Conservation (phyloP, 495 filamentous ascomycete genomes). For the Daldinia loculata region DNA sequence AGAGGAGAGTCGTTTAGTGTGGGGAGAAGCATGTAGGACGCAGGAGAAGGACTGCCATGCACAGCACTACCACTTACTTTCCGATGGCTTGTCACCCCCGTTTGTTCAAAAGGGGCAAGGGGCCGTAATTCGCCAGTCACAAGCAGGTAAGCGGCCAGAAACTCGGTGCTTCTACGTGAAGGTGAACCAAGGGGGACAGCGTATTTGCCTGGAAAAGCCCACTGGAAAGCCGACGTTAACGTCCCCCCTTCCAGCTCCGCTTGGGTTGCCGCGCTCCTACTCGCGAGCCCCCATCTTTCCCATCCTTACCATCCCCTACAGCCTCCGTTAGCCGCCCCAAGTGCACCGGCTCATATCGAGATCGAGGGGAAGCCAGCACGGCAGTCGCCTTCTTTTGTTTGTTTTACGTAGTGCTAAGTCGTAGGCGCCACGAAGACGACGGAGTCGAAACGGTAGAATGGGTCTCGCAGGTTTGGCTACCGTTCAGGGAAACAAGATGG, state of each 20-base stretch:
- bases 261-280: constrained; percentile 42
- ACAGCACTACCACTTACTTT: constrained; percentile 35
- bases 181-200: constrained; percentile 22
- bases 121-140: constrained; percentile 37
- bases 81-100: constrained; percentile 42
- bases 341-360: constrained; percentile 47
- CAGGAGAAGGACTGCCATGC: constrained; percentile 23
- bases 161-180: constrained; percentile 42
- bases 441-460: constrained; percentile 45
- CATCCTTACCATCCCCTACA: constrained; percentile 39
- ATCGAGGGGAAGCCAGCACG: constrained; percentile 46
- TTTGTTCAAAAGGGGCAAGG: constrained; percentile 37
- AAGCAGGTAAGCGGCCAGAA: constrained; percentile 43
- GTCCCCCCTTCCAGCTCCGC: constrained; percentile 34
- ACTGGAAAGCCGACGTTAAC: constrained; percentile 29
- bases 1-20: constrained; percentile 24
- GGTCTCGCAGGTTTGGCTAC: constrained; percentile 30
- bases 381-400: constrained; percentile 39
- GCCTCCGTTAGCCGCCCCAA: constrained; percentile 43
- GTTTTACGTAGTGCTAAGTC: constrained; percentile 34
- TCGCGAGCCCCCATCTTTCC: constrained; percentile 41
- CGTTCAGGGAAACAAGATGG: constrained; percentile 26
- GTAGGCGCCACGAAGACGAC: constrained; percentile 30
- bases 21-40: constrained; percentile 22
- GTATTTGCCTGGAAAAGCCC: constrained; percentile 22